Percentiles rank a stretch among this genome's conserved stretches.
Evolutionary conservation across 1,139 yeast species (phyloP).

Genomic region (Sugiyamaella sp.): DNA sequence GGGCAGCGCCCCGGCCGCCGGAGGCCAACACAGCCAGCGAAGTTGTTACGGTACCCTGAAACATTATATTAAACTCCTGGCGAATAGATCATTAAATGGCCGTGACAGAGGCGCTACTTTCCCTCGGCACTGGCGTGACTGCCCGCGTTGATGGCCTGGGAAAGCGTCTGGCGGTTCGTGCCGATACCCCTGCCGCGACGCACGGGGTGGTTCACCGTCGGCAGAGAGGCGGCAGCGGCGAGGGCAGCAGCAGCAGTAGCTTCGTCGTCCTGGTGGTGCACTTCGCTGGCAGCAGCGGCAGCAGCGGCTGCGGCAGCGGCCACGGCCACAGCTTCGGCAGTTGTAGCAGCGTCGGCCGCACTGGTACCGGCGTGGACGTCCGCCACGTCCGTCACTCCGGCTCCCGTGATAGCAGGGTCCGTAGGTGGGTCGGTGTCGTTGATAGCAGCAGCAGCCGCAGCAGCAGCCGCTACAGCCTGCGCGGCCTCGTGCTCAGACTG

Average conservation of each 20-base stretch:
- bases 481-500: conserved; percentile 21
- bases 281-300: conserved; percentile 3
- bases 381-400: background rate
- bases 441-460: conserved; percentile 18
- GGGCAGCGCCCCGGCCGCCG: conserved; percentile 5
- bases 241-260: conserved; percentile 20
- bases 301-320: conserved; percentile 9
- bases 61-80: background rate
- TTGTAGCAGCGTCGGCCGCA: background rate
- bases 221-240: conserved; percentile 9
- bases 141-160: conserved; percentile 37
- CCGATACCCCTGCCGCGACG: conserved; percentile 25
- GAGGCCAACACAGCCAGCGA: background rate
- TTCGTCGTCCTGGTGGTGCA: conserved; percentile 4
- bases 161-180: conserved; percentile 32
- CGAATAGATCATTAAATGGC: background rate
- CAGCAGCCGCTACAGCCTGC: conserved; percentile 15
- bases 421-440: background rate
- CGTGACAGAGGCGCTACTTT: conserved; percentile 8
- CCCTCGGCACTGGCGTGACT: conserved; percentile 28
- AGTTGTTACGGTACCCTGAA: background rate
- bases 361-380: background rate
- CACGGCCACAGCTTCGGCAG: conserved; percentile 4
- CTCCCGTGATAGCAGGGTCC: background rate
- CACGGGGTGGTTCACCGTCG: conserved; percentile 7